A percentile compares a stretch with the other conserved stretches of the same genome.
Evolutionary conservation across 1,284 basidiomycete genomes (phyloP).

Genomic region (Puccinia brachypodii): DNA sequence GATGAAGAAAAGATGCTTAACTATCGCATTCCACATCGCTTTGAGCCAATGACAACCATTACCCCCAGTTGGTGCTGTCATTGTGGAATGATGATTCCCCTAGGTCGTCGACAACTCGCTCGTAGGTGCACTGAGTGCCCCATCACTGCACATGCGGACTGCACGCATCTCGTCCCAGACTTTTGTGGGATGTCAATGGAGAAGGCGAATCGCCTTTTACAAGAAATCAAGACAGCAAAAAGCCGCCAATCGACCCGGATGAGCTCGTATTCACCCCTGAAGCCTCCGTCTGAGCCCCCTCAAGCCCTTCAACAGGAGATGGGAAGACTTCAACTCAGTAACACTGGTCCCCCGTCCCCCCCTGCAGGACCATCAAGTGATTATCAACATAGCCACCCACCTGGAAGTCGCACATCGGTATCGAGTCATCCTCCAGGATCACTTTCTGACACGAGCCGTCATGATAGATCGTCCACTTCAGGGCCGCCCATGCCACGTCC

Average conservation of each 20-base stretch:
- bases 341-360: conserved; percentile 14
- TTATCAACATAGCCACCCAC: conserved; percentile 15
- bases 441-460: conserved; percentile 13
- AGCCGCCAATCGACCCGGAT: conserved; percentile 56
- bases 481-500: conserved; percentile 15
- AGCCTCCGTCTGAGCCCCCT: conserved; percentile 52
- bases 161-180: conserved; percentile 96
- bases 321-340: conserved; percentile 47
- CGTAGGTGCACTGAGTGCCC: conserved; percentile 88
- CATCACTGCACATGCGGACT: conserved; percentile 95
- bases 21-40: conserved; percentile 97
- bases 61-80: conserved; percentile 99
- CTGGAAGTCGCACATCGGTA: conserved; percentile 10
- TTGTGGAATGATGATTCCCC: conserved; percentile 85
- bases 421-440: not conserved
- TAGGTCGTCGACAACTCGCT: conserved; percentile 87
- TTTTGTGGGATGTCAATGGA: conserved; percentile 99
- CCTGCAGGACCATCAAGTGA: conserved; percentile 3
- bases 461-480: conserved; percentile 10
- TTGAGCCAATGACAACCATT: conserved; percentile 94
- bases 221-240: conserved; percentile 75
- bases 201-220: conserved; percentile 89
- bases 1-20: conserved; percentile 96
- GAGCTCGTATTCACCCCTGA: conserved; percentile 47
- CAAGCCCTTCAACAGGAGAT: conserved; percentile 31